These are phyloP conservation scores for Taiozyma sp. DNA, from an alignment of 1,139 yeast genomes.

Conservation along the genomic window DNA sequence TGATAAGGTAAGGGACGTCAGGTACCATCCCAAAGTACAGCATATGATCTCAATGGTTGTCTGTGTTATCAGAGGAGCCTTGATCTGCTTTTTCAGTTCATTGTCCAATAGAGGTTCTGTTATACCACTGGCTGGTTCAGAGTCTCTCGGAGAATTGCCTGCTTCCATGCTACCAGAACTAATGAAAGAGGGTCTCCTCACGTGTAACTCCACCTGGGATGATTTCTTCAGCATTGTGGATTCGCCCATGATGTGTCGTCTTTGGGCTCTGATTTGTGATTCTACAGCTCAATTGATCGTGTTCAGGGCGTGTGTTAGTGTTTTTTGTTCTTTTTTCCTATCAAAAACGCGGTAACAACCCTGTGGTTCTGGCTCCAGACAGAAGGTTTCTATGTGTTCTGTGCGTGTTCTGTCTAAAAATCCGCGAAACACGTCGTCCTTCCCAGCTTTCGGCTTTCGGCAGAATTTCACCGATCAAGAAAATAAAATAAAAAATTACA, in stretches of 20 bases:
- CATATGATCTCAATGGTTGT: not conserved
- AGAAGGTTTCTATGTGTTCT: too few species aligned
- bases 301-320: too few species aligned
- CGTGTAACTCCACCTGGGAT: slow-evolving; percentile 15
- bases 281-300: not conserved
- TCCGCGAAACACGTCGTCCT: too few species aligned
- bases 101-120: not conserved
- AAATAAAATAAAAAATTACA: too few species aligned
- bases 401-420: too few species aligned
- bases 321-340: too few species aligned
- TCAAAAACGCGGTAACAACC: not conserved
- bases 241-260: not conserved
- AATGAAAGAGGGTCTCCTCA: slow-evolving; percentile 12
- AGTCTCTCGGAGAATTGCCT: not conserved
- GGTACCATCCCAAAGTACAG: slow-evolving; percentile 39
- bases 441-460: not conserved
- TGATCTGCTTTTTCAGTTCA: not conserved
- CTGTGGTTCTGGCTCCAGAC: too few species aligned
- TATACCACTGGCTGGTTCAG: not conserved
- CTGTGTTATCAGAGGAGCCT: not conserved
- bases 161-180: not conserved
- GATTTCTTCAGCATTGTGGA: slow-evolving; percentile 3
- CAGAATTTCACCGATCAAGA: not conserved
- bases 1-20: slow-evolving; percentile 69
- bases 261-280: not conserved